Conservation (phyloP, 129 eudicot genomes). For the sunflower (Helianthus annuus) region HanXRQr2.0-SUNRISE NC_035442.2:73131673-73132172, state of each 20-base stretch:
- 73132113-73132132: neutral
- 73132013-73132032: constrained; percentile 56
- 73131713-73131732: constrained; percentile 96
- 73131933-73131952: constrained; percentile 74
- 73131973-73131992: constrained; percentile 91
- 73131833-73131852: neutral
- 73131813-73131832: neutral
- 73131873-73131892: constrained; percentile 1
- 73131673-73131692: constrained; percentile 54
- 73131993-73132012: constrained; percentile 32
- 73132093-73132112: neutral
- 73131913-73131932: constrained; percentile 80
- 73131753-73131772: constrained; percentile 75
- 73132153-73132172: neutral
- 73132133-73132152: constrained; percentile 1
- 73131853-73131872: neutral
- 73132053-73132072: constrained; percentile 65
- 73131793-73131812: constrained; percentile 95
- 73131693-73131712: constrained; percentile 70
- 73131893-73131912: constrained; percentile 12
- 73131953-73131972: constrained; percentile 89
- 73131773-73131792: constrained; percentile 58
- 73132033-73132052: constrained; percentile 74
- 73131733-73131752: constrained; percentile 75
- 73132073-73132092: constrained; percentile 88